Evolutionary conservation across 1,284 basidiomycete genomes (phyloP), one percentile per base, ranked within the genome.

Genomic region (Cerrena zonata): DNA sequence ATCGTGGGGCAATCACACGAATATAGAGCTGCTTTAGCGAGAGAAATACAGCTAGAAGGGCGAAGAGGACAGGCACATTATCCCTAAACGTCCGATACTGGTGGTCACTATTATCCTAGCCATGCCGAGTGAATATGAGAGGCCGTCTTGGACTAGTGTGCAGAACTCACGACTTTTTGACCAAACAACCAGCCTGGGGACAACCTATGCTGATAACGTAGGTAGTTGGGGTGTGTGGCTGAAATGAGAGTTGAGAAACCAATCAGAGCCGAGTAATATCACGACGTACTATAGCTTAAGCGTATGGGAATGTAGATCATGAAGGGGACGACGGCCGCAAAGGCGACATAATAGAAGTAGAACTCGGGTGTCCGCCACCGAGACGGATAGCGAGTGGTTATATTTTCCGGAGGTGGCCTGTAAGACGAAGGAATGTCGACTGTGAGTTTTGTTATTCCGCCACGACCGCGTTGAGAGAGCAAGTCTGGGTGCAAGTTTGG

Each of bases 291-390:
- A 50, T 72, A 75, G 62, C 93, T 95, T 50, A 96, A 65, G n/a
- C 71, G 69, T 24, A 90, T 75, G 0, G 93, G 91, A 55, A 90
- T 76, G 77, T 84, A 92, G 3, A 81, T 70, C 87, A 98, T 91
- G 50, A 84, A 61, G 0, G 89, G 86, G 10, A 97, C 69, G 12
- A 79, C 82, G 21, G 88, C 47, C 13, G 72, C 64, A 36, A 86
- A 82, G 1, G 85, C 72, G 23, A 84, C 55, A 53, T 76, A 83
- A 70, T 98, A 98, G 47, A 88, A 61, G 53, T 79, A 73, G 71
- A 96, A 98, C 67, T 98, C 95, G 15, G 72, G 67, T 0, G 91
- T 89, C 43, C 69, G 70, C 95, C 94, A 98, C 70, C 89, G 67
- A 24, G 82, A 57, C 2, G 70, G 71, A 4, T 68, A 66, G 41